phyloP scores from a whole-genome alignment of 2,329 filamentous ascomycete species.

The Celoporthe dispersa region DNA sequence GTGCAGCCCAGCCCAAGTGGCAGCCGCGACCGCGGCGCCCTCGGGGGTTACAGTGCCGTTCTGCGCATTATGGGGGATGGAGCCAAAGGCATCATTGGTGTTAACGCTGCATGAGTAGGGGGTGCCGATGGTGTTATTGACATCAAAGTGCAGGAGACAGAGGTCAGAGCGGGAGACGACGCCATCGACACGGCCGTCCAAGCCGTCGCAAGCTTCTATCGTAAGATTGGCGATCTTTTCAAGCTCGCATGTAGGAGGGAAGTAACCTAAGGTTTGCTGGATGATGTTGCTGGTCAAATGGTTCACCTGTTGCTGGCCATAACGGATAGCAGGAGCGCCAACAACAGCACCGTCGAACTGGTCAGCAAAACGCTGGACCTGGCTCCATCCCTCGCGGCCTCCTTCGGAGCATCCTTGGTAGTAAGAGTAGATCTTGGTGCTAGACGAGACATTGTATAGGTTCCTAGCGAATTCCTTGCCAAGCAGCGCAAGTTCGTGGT shows the following conservation, averaged over 20 bases:
- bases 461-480: constrained; percentile 49
- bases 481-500: constrained; percentile 56
- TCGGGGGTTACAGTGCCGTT: constrained; percentile 41
- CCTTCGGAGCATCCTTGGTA: constrained; percentile 55
- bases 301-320: constrained; percentile 49
- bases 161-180: constrained; percentile 46
- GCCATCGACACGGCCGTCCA: constrained; percentile 47
- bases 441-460: constrained; percentile 42
- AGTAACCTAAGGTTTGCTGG: constrained; percentile 44
- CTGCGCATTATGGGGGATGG: constrained; percentile 36
- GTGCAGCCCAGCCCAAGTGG: constrained; percentile 40
- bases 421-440: constrained; percentile 51
- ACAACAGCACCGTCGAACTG: constrained; percentile 50
- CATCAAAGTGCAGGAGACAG: constrained; percentile 42
- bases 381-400: constrained; percentile 54
- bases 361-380: constrained; percentile 44
- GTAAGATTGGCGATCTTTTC: constrained; percentile 56
- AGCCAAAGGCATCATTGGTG: constrained; percentile 26
- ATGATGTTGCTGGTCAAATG: constrained; percentile 39
- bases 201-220: constrained; percentile 52
- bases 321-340: constrained; percentile 51
- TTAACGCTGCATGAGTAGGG: constrained; percentile 45
- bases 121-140: constrained; percentile 38
- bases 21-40: constrained; percentile 39
- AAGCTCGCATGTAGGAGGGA: constrained; percentile 44